These are phyloP conservation scores for Lactifluus echinatus DNA, from an alignment of 768 basidiomycete species.

Conservation along the genomic window DNA sequence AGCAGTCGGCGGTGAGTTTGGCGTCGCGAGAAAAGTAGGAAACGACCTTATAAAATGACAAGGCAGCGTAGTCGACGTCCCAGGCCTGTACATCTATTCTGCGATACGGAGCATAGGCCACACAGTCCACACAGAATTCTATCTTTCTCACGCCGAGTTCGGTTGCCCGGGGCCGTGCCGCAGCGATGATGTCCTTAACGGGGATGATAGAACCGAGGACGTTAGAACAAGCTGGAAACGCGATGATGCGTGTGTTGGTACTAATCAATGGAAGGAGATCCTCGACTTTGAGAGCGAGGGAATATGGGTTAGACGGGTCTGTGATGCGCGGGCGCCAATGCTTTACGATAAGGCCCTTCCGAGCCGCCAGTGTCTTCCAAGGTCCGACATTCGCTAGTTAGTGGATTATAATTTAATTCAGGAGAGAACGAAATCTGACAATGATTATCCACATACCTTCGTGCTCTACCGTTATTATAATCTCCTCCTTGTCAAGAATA, in stretches of 20 bases:
- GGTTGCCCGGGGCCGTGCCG: slow-evolving; percentile 42
- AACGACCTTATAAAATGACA: slow-evolving; percentile 67
- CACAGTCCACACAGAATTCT: slow-evolving; percentile 67
- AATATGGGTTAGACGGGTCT: slow-evolving; percentile 51
- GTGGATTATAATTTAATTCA: not conserved
- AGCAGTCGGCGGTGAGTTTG: not conserved
- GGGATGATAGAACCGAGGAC: slow-evolving; percentile 60
- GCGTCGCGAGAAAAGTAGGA: not conserved
- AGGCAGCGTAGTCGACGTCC: slow-evolving; percentile 68
- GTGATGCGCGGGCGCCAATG: slow-evolving; percentile 44
- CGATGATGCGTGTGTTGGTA: slow-evolving; percentile 58
- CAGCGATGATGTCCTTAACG: slow-evolving; percentile 46
- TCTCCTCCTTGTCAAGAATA: slow-evolving; percentile 55
- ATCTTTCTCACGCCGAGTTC: slow-evolving; percentile 49
- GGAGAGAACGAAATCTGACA: not conserved
- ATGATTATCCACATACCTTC: slow-evolving; percentile 42
- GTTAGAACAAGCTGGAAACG: slow-evolving; percentile 70
- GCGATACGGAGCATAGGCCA: slow-evolving; percentile 71
- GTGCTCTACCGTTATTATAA: slow-evolving; percentile 70
- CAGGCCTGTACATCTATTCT: slow-evolving; percentile 63
- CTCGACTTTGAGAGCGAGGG: slow-evolving; percentile 43
- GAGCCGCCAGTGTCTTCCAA: slow-evolving; percentile 67
- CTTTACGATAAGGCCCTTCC: slow-evolving; percentile 45
- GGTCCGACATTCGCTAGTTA: slow-evolving; percentile 60
- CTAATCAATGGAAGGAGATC: slow-evolving; percentile 57